phyloP scores from a whole-genome alignment of 306 rosid genomes.

The Acacia crassicarpa region DNA sequence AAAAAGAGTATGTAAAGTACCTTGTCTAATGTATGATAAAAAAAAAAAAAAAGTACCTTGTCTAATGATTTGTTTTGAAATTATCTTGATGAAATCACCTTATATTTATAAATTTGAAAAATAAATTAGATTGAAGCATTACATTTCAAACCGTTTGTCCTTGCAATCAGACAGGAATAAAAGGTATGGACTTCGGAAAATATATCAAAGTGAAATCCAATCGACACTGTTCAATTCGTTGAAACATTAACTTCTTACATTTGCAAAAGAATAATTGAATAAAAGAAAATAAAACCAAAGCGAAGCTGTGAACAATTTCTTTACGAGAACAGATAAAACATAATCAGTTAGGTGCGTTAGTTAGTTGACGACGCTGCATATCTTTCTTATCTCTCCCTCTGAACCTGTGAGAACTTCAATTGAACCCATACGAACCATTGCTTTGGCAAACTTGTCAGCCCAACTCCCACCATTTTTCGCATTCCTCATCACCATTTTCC shows the following conservation, averaged over 20 bases:
- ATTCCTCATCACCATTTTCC: constrained; percentile 32
- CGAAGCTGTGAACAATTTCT: neutral
- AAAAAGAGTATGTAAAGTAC: too few species aligned
- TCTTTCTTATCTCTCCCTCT: neutral
- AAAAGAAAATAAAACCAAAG: neutral
- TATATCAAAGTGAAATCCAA: too few species aligned
- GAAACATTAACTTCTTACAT: neutral
- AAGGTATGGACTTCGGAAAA: neutral
- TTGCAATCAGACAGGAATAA: too few species aligned
- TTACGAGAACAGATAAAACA: neutral
- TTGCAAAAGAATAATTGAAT: neutral
- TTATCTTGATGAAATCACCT: too few species aligned
- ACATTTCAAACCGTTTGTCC: too few species aligned
- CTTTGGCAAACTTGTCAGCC: constrained; percentile 33
- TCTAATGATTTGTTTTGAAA: too few species aligned
- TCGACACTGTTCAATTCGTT: too few species aligned
- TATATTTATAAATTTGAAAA: too few species aligned
- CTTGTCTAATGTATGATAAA: too few species aligned
- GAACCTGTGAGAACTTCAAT: neutral
- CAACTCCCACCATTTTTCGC: constrained; percentile 16
- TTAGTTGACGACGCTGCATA: neutral
- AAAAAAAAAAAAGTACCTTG: too few species aligned
- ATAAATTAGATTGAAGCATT: too few species aligned
- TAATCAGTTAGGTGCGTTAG: neutral
- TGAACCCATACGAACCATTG: neutral